Conservation (phyloP, 1,139 yeast species). For the Magnusiomyces suaveolens region DNA sequence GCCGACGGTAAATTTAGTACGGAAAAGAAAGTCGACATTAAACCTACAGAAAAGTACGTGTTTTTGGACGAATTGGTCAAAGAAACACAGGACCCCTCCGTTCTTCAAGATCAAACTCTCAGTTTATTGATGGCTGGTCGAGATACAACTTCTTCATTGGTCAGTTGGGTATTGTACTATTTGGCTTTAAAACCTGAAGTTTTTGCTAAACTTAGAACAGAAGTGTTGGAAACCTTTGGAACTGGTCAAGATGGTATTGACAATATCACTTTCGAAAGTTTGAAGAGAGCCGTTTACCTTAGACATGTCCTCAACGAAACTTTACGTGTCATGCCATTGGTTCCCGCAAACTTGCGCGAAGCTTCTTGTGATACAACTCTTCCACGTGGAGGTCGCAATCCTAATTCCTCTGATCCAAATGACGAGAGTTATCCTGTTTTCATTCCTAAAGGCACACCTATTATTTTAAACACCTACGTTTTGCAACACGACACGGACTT, state of each 20-base stretch:
- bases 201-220: constrained; percentile 14
- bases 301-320: constrained; percentile 23
- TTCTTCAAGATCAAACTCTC: constrained; percentile 42
- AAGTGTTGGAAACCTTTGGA: not conserved
- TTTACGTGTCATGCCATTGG: constrained; percentile 24
- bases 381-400: constrained; percentile 42
- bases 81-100: constrained; percentile 40
- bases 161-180: constrained; percentile 39
- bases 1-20: too few species aligned
- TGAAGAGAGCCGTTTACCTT: constrained; percentile 33
- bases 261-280: constrained; percentile 19
- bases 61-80: constrained; percentile 43
- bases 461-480: constrained; percentile 37
- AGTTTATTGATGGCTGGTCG: constrained; percentile 46
- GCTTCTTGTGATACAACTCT: constrained; percentile 33
- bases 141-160: constrained; percentile 45
- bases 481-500: constrained; percentile 39
- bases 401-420: constrained; percentile 12
- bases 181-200: constrained; percentile 37
- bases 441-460: constrained; percentile 41
- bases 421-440: constrained; percentile 36
- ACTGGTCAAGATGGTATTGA: not conserved
- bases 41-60: constrained; percentile 27
- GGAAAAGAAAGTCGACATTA: not conserved
- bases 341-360: constrained; percentile 24